Evolutionary conservation across 2,329 filamentous ascomycete genomes (phyloP).

Genomic region (Xylariaceae sp.): DNA sequence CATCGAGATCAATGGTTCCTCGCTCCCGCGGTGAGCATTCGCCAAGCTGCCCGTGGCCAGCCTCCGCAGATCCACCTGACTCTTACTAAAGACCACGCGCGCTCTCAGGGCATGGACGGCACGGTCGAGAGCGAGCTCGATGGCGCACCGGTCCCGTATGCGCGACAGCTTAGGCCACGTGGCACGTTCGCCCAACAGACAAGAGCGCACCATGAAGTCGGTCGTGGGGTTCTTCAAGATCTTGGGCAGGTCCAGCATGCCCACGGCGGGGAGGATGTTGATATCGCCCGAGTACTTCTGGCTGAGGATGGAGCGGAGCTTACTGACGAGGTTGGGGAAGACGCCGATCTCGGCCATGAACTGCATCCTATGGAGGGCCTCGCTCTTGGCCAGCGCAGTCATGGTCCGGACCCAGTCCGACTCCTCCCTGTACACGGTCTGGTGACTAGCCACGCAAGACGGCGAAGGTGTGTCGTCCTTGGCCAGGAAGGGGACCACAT

Average conservation of each 20-base stretch:
- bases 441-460: constrained; percentile 16
- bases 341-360: constrained; percentile 73
- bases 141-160: constrained; percentile 78
- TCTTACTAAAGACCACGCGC: constrained; percentile 60
- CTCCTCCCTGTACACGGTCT: constrained; percentile 31
- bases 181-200: constrained; percentile 70
- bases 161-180: constrained; percentile 88
- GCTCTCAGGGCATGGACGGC: constrained; percentile 63
- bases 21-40: constrained; percentile 10
- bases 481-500: constrained; percentile 78
- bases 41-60: constrained; percentile 30
- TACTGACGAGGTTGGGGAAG: constrained; percentile 70
- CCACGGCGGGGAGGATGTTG: constrained; percentile 79
- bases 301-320: constrained; percentile 71
- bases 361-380: constrained; percentile 73
- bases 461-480: constrained; percentile 58
- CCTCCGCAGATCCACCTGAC: constrained; percentile 51
- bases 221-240: constrained; percentile 77
- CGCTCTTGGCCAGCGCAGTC: constrained; percentile 67
- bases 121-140: constrained; percentile 76
- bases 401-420: constrained; percentile 57
- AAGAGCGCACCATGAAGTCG: constrained; percentile 78
- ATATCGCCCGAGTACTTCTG: constrained; percentile 95
- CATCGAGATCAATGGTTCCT: constrained; percentile 11
- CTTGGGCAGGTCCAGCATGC: constrained; percentile 63